phyloP scores from a whole-genome alignment of 495 filamentous ascomycete genomes.

The Xylaria nigripes region DNA sequence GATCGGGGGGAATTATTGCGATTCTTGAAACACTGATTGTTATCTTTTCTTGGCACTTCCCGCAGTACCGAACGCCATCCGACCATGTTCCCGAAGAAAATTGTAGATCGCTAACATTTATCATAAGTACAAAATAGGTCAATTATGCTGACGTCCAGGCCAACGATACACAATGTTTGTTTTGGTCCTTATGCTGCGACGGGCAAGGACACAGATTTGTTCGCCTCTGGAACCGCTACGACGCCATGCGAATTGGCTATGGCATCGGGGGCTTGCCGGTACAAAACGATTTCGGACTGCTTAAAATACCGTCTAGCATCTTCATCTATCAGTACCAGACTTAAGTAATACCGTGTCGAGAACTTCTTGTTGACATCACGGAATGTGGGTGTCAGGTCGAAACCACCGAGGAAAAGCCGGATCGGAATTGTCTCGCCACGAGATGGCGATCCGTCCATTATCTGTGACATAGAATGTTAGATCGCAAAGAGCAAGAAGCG shows the following conservation, averaged over 20 bases:
- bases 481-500: neutral
- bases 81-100: slow-evolving; percentile 17
- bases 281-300: slow-evolving; percentile 97
- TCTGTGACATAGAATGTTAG: slow-evolving; percentile 42
- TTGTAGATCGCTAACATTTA: slow-evolving; percentile 7
- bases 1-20: neutral
- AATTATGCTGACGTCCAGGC: neutral
- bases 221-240: slow-evolving; percentile 22
- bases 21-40: slow-evolving; percentile 11
- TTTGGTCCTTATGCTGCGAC: slow-evolving; percentile 11
- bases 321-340: slow-evolving; percentile 93
- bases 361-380: slow-evolving; percentile 99
- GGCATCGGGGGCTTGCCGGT: slow-evolving; percentile 79
- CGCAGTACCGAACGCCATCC: slow-evolving; percentile 23
- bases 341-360: slow-evolving; percentile 95
- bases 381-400: slow-evolving; percentile 97
- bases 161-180: slow-evolving; percentile 1
- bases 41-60: slow-evolving; percentile 1
- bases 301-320: slow-evolving; percentile 98
- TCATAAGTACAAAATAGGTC: slow-evolving; percentile 12
- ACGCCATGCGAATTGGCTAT: slow-evolving; percentile 21
- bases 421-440: slow-evolving; percentile 98
- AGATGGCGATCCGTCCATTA: slow-evolving; percentile 97
- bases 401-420: slow-evolving; percentile 92
- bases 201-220: slow-evolving; percentile 14